Percentiles rank a stretch among this genome's conserved stretches.
Conservation (phyloP, 495 filamentous ascomycete genomes). For the Poronia punctata region DNA sequence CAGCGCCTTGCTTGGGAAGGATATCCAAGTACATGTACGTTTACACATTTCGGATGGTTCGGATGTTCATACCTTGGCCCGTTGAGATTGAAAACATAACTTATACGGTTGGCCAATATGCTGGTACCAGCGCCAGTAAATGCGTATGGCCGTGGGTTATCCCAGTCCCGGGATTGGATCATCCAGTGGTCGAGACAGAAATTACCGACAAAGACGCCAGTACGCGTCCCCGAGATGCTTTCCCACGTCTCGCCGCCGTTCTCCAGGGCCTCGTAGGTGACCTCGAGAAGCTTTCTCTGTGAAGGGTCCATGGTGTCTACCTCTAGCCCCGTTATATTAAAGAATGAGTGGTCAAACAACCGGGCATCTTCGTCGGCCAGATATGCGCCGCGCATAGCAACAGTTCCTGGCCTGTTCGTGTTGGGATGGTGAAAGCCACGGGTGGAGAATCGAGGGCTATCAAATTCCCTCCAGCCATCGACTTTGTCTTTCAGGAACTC, state of each 20-base stretch:
- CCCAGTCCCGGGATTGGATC: conserved; percentile 31
- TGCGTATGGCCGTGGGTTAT: conserved; percentile 33
- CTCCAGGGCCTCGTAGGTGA: conserved; percentile 54
- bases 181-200: conserved; percentile 33
- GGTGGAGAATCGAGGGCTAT: conserved; percentile 7
- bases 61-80: conserved; percentile 30
- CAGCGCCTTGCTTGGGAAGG: too few species aligned
- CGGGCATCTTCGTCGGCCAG: conserved; percentile 32
- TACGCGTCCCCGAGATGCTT: conserved; percentile 30
- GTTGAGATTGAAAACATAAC: conserved; percentile 51
- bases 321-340: conserved; percentile 49
- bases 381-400: not conserved
- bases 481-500: not conserved
- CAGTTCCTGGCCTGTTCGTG: not conserved
- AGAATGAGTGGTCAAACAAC: conserved; percentile 48
- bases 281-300: conserved; percentile 48
- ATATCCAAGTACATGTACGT: too few species aligned
- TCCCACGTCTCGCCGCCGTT: conserved; percentile 37
- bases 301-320: conserved; percentile 36
- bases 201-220: conserved; percentile 36
- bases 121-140: conserved; percentile 45
- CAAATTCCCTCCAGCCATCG: not conserved
- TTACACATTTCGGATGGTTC: too few species aligned
- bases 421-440: conserved; percentile 26
- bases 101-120: conserved; percentile 50